phyloP scores from a whole-genome alignment of 2,329 filamentous ascomycete genomes.

The Ophiosphaerella herpotricha region DNA sequence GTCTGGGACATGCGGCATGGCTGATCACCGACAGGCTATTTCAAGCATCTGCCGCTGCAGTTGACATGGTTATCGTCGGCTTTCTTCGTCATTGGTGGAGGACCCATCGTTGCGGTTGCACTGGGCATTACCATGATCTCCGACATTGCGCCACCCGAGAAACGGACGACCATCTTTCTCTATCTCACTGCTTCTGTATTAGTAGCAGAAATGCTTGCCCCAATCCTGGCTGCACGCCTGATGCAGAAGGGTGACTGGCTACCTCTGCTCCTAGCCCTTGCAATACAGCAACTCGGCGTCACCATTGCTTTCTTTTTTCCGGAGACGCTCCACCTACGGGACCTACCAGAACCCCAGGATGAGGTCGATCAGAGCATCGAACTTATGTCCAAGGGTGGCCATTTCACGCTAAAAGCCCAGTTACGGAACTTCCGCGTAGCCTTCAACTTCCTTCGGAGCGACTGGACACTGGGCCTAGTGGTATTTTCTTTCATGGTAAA shows the following conservation, averaged over 20 bases:
- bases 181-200: constrained; percentile 38
- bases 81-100: constrained; percentile 54
- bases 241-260: constrained; percentile 43
- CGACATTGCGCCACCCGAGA: constrained; percentile 54
- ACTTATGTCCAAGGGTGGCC: constrained; percentile 16
- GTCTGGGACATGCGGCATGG: neutral
- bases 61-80: constrained; percentile 55
- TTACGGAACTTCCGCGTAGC: constrained; percentile 43
- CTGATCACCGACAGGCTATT: constrained; percentile 32
- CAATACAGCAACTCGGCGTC: constrained; percentile 32
- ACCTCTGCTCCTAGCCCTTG: constrained; percentile 37
- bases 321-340: constrained; percentile 42
- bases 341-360: constrained; percentile 33
- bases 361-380: constrained; percentile 18
- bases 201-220: constrained; percentile 40
- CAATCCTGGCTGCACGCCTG: constrained; percentile 36
- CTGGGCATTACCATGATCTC: constrained; percentile 57
- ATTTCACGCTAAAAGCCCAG: constrained; percentile 34
- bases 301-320: constrained; percentile 36
- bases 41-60: constrained; percentile 49
- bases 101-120: constrained; percentile 53
- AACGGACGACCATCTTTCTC: constrained; percentile 42
- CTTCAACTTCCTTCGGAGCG: constrained; percentile 48
- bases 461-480: constrained; percentile 49
- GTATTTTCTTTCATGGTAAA: constrained; percentile 54